These are phyloP conservation scores for Paecilomyces dactylethromorphus DNA, from an alignment of 2,329 filamentous ascomycete genomes.

Conservation along the genomic window DNA sequence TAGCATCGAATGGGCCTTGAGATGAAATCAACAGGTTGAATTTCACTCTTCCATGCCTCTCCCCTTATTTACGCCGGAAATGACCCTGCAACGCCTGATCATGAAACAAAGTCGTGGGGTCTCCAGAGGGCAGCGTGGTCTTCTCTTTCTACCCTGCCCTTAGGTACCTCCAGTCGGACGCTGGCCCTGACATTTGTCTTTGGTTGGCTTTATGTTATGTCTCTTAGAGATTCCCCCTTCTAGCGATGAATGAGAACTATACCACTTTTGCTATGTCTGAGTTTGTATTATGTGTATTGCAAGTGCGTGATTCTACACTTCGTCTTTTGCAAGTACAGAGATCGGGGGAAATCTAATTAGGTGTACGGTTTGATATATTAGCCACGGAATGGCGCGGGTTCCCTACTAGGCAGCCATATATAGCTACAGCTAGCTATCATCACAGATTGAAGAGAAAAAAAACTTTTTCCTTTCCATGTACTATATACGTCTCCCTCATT, in stretches of 20 bases:
- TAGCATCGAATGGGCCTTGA: neutral
- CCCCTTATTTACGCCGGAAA: neutral
- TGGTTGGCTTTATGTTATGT: neutral
- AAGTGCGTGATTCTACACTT: neutral
- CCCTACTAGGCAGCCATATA: neutral
- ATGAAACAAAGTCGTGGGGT: neutral
- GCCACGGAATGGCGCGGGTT: neutral
- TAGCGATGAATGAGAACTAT: neutral
- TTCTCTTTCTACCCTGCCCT: neutral
- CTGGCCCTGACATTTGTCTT: neutral
- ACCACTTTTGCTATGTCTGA: neutral
- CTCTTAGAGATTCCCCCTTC: neutral
- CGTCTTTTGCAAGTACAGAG: neutral
- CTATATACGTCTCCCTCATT: neutral
- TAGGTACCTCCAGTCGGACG: neutral
- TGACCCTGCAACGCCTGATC: neutral
- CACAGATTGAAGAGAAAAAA: neutral
- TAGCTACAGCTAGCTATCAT: neutral
- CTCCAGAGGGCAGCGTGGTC: neutral
- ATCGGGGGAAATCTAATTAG: neutral
- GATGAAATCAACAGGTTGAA: neutral
- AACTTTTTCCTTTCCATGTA: neutral
- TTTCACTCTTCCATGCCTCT: neutral
- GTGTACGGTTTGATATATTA: neutral
- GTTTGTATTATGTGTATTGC: neutral